These are phyloP conservation scores for Rubia tinctorum DNA, from an alignment of 305 asterid genomes.

Conservation along the genomic window DNA sequence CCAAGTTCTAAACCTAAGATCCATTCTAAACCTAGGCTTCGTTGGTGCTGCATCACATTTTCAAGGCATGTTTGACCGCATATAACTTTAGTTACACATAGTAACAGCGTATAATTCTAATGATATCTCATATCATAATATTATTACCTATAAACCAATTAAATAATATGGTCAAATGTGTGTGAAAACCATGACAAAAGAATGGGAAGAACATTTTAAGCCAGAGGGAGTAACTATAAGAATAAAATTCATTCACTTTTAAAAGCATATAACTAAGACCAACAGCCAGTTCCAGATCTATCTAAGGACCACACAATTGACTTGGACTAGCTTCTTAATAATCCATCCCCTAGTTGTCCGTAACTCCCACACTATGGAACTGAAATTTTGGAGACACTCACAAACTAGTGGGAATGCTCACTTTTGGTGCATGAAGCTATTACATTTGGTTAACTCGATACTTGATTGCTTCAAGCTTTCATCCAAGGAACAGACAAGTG, in stretches of 20 bases:
- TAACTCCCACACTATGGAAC: neutral
- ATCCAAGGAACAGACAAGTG: neutral
- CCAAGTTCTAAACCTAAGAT: too few species aligned
- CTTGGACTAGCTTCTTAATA: neutral
- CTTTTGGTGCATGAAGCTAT: neutral
- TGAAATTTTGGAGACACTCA: neutral
- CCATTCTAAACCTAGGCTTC: too few species aligned
- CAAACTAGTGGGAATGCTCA: neutral
- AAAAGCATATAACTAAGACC: neutral
- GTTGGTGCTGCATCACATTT: too few species aligned
- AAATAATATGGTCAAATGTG: neutral
- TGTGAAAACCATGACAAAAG: neutral
- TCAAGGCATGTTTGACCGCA: neutral
- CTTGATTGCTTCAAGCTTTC: neutral
- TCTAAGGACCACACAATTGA: neutral
- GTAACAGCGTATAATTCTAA: too few species aligned
- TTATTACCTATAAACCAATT: too few species aligned
- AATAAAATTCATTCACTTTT: neutral
- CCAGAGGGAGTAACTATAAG: neutral
- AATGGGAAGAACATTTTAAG: neutral
- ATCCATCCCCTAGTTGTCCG: slow-evolving; percentile 1
- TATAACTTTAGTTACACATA: neutral
- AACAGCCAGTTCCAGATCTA: neutral
- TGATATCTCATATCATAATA: too few species aligned
- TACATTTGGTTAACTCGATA: neutral